Conservation (phyloP, 2,329 filamentous ascomycete species). For the Arthrobotrys musiformis region DNA sequence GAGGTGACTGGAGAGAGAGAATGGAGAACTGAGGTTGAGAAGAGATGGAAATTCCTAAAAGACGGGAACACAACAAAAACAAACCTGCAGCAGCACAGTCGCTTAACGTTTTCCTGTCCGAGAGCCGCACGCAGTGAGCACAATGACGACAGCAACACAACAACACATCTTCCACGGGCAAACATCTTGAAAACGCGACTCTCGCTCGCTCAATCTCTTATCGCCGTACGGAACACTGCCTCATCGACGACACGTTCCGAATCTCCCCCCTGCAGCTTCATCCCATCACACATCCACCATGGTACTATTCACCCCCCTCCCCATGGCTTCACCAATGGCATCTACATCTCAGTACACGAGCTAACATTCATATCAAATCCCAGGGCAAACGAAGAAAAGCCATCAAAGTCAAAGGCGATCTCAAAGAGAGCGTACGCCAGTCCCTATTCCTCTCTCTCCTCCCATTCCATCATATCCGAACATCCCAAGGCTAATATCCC, state of each 20-base stretch:
- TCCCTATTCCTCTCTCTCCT: not conserved
- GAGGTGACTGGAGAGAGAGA: not conserved
- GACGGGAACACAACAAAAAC: conserved; percentile 40
- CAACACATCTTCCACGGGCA: not conserved
- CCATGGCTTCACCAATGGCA: not conserved
- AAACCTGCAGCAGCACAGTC: conserved; percentile 13
- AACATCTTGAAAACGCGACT: conserved; percentile 29
- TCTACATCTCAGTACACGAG: not conserved
- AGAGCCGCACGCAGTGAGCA: conserved; percentile 23
- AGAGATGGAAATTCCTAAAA: not conserved
- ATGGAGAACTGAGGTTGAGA: not conserved
- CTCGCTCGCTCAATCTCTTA: not conserved
- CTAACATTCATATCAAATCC: conserved; percentile 8
- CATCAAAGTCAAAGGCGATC: conserved; percentile 52
- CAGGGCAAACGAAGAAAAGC: conserved; percentile 55
- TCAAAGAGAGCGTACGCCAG: conserved; percentile 51
- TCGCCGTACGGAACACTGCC: not conserved
- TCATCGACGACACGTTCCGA: not conserved
- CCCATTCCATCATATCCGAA: not conserved
- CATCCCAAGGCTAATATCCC: not conserved
- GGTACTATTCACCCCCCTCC: not conserved
- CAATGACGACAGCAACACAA: conserved; percentile 12
- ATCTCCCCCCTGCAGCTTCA: not conserved
- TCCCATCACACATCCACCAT: conserved; percentile 11
- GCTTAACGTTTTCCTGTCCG: not conserved